These are phyloP conservation scores for Thraustochytrium striatum DNA, from an alignment of 352 stramenopile species.

Conservation along the genomic window DNA sequence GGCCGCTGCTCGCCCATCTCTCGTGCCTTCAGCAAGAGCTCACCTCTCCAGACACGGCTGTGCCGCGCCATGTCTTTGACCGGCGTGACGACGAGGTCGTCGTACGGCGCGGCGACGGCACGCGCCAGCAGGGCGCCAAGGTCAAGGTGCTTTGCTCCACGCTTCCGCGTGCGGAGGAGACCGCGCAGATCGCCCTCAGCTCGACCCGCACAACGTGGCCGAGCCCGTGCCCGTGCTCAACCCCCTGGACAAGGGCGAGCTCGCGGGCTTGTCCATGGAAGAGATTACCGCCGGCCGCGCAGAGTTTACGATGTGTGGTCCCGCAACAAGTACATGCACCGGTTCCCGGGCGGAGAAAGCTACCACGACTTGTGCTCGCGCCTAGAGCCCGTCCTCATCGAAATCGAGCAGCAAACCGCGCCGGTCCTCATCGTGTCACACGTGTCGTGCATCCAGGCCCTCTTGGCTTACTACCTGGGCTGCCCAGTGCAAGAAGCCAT, in stretches of 20 bases:
- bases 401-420: slow-evolving; percentile 47
- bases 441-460: slow-evolving; percentile 34
- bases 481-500: slow-evolving; percentile 36
- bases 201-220: slow-evolving; percentile 1
- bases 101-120: slow-evolving; percentile 15
- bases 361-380: slow-evolving; percentile 40
- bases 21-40: too few relatives aligned
- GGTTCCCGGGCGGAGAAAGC: slow-evolving; percentile 39
- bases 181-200: slow-evolving; percentile 14
- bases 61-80: not conserved
- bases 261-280: slow-evolving; percentile 37
- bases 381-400: slow-evolving; percentile 44
- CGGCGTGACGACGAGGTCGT: not conserved
- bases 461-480: slow-evolving; percentile 45
- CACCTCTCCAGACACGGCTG: too few relatives aligned
- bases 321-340: slow-evolving; percentile 11
- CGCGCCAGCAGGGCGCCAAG: not conserved
- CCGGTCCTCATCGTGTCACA: slow-evolving; percentile 41
- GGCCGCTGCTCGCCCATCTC: not conserved
- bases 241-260: slow-evolving; percentile 44
- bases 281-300: slow-evolving; percentile 21
- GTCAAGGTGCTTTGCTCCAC: slow-evolving; percentile 47
- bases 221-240: slow-evolving; percentile 44
- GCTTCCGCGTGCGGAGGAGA: slow-evolving; percentile 31
- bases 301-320: slow-evolving; percentile 34